These are phyloP conservation scores for Petunia secreta DNA, from an alignment of 257 asterid genomes.

Conservation along the genomic window DNA sequence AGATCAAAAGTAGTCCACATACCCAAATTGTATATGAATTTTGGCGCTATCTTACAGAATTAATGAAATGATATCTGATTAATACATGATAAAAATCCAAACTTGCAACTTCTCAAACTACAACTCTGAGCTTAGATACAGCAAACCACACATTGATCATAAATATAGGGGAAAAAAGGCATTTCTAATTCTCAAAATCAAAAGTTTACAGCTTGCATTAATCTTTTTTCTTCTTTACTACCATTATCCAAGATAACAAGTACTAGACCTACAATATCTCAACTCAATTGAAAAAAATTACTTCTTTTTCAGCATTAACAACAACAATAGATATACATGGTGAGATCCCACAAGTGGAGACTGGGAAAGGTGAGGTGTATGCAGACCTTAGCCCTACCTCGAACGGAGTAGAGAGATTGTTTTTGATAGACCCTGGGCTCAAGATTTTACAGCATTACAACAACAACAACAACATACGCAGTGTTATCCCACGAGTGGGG, in stretches of 20 bases:
- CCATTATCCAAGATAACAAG: neutral
- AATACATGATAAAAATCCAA: neutral
- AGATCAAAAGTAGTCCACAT: conserved; percentile 2
- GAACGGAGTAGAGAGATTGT: too few species aligned
- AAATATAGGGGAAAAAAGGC: neutral
- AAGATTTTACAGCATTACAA: too few species aligned
- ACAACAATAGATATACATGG: too few species aligned
- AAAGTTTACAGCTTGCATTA: neutral
- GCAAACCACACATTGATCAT: neutral
- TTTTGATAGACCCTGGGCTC: too few species aligned
- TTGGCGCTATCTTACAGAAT: neutral
- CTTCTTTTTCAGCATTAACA: too few species aligned
- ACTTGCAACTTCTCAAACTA: neutral
- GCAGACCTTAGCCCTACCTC: too few species aligned
- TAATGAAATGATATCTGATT: neutral
- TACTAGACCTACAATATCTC: neutral
- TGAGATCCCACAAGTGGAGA: too few species aligned
- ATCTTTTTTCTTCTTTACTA: neutral
- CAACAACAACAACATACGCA: too few species aligned
- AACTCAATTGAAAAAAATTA: neutral
- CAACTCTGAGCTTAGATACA: neutral
- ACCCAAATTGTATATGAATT: neutral
- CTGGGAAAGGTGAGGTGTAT: too few species aligned
- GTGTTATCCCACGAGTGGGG: too few species aligned
- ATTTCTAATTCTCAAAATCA: neutral